These are phyloP conservation scores for Cercospora beticola DNA, from an alignment of 2,329 filamentous ascomycete species.

Conservation along the genomic window DNA sequence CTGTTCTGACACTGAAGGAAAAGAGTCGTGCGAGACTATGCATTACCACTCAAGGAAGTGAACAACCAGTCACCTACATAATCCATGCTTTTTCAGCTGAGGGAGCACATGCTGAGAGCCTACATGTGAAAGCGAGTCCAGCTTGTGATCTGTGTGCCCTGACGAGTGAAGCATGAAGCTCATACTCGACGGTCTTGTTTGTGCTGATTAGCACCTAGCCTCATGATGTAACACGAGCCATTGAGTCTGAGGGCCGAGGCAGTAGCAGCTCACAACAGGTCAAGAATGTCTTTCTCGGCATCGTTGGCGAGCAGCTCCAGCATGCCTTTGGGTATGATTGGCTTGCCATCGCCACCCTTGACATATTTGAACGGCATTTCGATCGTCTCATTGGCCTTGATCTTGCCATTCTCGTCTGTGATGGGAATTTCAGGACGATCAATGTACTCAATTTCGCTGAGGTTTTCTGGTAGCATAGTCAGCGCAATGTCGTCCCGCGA, in stretches of 20 bases:
- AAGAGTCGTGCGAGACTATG: neutral
- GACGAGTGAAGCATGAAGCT: neutral
- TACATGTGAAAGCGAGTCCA: neutral
- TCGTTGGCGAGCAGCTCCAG: conserved; percentile 89
- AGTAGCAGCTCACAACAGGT: conserved; percentile 63
- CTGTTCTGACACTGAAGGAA: neutral
- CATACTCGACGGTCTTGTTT: neutral
- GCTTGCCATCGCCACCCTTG: conserved; percentile 64
- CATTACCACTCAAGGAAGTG: neutral
- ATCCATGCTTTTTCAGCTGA: neutral
- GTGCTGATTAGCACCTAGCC: neutral
- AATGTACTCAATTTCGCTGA: conserved; percentile 77
- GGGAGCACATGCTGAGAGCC: neutral
- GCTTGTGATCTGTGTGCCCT: neutral
- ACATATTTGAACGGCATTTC: conserved; percentile 99
- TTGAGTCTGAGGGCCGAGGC: neutral
- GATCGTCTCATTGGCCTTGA: conserved; percentile 71
- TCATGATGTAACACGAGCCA: neutral
- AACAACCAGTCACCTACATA: neutral
- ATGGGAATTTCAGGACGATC: conserved; percentile 89
- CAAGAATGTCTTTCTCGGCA: conserved; percentile 85
- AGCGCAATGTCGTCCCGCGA: neutral
- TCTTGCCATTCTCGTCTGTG: conserved; percentile 55
- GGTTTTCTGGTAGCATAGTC: conserved; percentile 57
- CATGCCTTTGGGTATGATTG: conserved; percentile 97